These are phyloP conservation scores for Lentinula novae-zelandiae DNA, from an alignment of 1,284 basidiomycete species.

Conservation along the genomic window DNA sequence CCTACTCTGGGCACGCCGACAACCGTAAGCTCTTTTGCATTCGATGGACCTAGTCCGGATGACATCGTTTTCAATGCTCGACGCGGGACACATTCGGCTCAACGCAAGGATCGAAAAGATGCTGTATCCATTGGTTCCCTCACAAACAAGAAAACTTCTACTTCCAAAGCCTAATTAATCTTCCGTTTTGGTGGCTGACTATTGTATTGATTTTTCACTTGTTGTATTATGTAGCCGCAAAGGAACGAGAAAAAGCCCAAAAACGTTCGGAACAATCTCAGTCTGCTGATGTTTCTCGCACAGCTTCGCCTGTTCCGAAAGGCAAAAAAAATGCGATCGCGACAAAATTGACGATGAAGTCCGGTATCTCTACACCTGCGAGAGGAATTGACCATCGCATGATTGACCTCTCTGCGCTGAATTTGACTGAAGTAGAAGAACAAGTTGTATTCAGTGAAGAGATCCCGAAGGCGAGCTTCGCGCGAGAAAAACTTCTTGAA, in stretches of 20 bases:
- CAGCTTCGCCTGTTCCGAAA: constrained; percentile 40
- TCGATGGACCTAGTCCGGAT: constrained; percentile 84
- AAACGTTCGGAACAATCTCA: constrained; percentile 32
- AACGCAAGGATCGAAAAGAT: constrained; percentile 25
- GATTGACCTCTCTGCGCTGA: constrained; percentile 74
- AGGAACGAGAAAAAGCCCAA: constrained; percentile 71
- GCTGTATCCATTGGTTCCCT: constrained; percentile 13
- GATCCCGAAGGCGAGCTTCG: constrained; percentile 64
- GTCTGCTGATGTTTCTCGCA: constrained; percentile 34
- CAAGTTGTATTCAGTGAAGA: constrained; percentile 50
- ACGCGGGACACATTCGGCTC: constrained; percentile 62
- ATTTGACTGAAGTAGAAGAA: constrained; percentile 52
- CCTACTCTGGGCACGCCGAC: constrained; percentile 15
- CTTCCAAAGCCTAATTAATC: constrained; percentile 25
- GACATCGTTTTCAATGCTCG: constrained; percentile 80
- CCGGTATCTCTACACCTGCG: constrained; percentile 27
- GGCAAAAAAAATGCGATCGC: constrained; percentile 26
- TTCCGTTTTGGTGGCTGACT: constrained; percentile 25
- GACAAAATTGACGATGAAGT: constrained; percentile 25
- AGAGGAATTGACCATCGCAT: constrained; percentile 47
- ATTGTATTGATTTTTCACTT: constrained; percentile 24
- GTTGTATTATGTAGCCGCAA: constrained; percentile 60
- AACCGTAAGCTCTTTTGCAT: constrained; percentile 48
- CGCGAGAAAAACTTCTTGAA: constrained; percentile 82
- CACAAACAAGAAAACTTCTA: constrained; percentile 24